Evolutionary conservation across 2,329 filamentous ascomycete genomes (phyloP).

Genomic region (Davidsoniella eucalypti): DNA sequence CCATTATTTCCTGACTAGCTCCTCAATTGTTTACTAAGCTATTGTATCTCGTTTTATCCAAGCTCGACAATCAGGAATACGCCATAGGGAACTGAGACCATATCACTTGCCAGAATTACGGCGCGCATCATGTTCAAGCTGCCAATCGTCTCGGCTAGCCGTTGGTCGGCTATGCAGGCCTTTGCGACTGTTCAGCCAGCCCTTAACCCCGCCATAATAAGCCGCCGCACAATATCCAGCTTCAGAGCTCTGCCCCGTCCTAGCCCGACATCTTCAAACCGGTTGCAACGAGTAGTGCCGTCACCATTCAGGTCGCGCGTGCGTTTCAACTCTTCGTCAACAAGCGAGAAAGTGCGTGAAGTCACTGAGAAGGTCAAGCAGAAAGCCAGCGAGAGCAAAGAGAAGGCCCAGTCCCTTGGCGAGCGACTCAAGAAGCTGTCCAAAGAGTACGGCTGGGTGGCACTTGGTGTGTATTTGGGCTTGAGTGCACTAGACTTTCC

Average conservation of each 20-base stretch:
- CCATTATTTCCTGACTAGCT: too few relatives aligned
- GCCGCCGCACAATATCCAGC: not conserved
- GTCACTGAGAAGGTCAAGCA: slow-evolving; percentile 8
- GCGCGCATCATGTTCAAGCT: slow-evolving; percentile 2
- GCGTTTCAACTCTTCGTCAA: slow-evolving; percentile 5
- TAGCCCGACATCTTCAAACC: not conserved
- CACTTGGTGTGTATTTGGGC: slow-evolving; percentile 74
- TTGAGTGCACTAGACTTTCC: slow-evolving; percentile 83
- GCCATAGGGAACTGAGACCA: too few relatives aligned
- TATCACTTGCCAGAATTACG: not conserved
- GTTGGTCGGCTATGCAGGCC: not conserved
- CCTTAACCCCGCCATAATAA: not conserved
- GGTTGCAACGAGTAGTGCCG: not conserved
- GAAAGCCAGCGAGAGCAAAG: slow-evolving; percentile 9
- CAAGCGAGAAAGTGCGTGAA: slow-evolving; percentile 4
- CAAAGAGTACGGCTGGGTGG: slow-evolving; percentile 86
- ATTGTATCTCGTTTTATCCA: too few relatives aligned
- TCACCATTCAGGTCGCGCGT: not conserved
- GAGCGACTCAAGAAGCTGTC: slow-evolving; percentile 67
- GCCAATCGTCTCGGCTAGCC: not conserved
- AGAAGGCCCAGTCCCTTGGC: slow-evolving; percentile 33
- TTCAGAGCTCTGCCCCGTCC: not conserved
- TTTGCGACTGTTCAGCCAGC: slow-evolving; percentile 1
- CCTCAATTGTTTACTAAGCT: too few relatives aligned
- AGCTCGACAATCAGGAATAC: too few relatives aligned